Base-by-base conservation (phyloP, 352 stramenopile species). In the Albugo laibachii region DNA sequence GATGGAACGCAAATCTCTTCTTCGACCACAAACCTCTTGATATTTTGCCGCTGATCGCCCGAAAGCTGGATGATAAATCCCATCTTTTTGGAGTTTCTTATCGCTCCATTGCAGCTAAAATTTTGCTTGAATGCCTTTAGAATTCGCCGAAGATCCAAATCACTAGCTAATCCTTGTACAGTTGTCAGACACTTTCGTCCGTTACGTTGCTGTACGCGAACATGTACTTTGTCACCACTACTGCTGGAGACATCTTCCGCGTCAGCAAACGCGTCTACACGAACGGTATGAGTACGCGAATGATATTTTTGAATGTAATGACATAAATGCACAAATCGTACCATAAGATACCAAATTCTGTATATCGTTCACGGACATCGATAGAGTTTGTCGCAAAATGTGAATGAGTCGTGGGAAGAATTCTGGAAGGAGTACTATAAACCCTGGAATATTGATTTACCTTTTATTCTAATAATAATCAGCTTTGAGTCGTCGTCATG, bases 111-210 rank as follows among this genome's bases (percentile, higher is more conserved):
- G 75, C 96, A 99, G 62, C 83, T 97, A 63, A 99, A 99, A 69
- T 98, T 99, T 78, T 99, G 99, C 83, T 99, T 99, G 63, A 99
- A 98, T 42, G 95, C 95, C 71, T 99, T 99, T 55, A 97, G 92
- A 69, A 99, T 99, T 47, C 93, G 80, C 77, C 99, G 98, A 45
- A 98, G 73, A 62, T 99, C 94, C 52, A 99, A 74, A 71, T 98
- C 95, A 51, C 97, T 86, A 0, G 94, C 93, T 47, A 99, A 75
- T 34, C 94, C 95, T 59, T 97, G 93, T 20, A 99, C 85, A 6
- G 95, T 99, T 45, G 95, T 99, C 64, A 99, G 94, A 94, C 94
- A 98, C 80, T 99, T 99, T 54, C 94, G 83, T 43, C 96, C 94
- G 63, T 98, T 99, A 57, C 96, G 91, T 79, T 99, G 96, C 80